Percentiles rank a stretch among this genome's conserved stretches.
phyloP scores from a whole-genome alignment of 129 eudicot species.

The Smallanthus sonchifolius region DNA sequence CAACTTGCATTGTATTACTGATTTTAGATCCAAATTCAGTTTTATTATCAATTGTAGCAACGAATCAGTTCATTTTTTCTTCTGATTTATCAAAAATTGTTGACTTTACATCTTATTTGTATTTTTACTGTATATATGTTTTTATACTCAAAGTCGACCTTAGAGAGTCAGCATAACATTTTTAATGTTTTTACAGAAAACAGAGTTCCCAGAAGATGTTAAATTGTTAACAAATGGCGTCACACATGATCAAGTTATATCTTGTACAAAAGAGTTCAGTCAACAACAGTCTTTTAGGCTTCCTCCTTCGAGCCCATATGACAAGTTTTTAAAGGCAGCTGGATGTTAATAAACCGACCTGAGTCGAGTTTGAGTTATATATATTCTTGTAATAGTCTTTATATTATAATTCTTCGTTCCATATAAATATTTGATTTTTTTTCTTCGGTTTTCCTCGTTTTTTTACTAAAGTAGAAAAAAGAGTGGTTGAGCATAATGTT shows the following conservation, averaged over 20 bases:
- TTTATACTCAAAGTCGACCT: neutral
- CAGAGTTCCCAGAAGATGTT: conserved; percentile 30
- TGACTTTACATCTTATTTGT: too few relatives aligned
- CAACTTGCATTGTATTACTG: neutral
- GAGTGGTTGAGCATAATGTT: conserved; percentile 7
- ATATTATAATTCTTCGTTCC: conserved; percentile 3
- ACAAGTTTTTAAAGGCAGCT: conserved; percentile 79
- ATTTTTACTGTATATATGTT: too few relatives aligned
- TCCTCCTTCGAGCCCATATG: conserved; percentile 91
- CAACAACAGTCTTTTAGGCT: conserved; percentile 66
- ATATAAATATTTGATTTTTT: conserved; percentile 13
- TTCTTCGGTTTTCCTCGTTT: conserved; percentile 1
- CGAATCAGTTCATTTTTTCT: too few relatives aligned
- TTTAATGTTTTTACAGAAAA: conserved; percentile 8
- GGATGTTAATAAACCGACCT: conserved; percentile 58
- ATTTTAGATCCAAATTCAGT: neutral
- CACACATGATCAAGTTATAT: conserved; percentile 33
- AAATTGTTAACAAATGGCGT: conserved; percentile 24
- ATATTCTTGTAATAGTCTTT: neutral
- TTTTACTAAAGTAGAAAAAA: conserved; percentile 19
- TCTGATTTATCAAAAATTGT: too few relatives aligned
- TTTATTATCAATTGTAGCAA: too few relatives aligned
- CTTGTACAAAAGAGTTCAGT: conserved; percentile 37
- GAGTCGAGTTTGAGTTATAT: neutral
- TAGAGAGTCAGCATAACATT: neutral